These are phyloP conservation scores for Tricladium varicosporioides DNA, from an alignment of 2,329 filamentous ascomycete genomes.

Conservation along the genomic window DNA sequence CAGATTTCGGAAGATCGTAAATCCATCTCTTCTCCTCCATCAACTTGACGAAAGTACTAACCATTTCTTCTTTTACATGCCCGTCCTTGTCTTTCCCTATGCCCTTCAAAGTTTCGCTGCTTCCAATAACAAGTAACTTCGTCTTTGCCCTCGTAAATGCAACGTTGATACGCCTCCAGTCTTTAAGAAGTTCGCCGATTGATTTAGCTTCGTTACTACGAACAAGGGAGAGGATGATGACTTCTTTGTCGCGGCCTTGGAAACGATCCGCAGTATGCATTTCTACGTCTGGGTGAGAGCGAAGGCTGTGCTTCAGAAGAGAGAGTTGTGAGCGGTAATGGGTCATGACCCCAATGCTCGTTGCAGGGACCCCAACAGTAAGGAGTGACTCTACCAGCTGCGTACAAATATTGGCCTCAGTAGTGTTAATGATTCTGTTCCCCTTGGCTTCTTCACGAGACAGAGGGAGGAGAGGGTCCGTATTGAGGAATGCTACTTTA, in stretches of 20 bases:
- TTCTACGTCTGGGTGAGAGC: slow-evolving; percentile 65
- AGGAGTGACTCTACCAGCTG: slow-evolving; percentile 82
- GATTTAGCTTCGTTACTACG: slow-evolving; percentile 77
- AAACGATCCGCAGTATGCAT: slow-evolving; percentile 98
- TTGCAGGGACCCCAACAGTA: slow-evolving; percentile 67
- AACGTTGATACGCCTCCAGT: slow-evolving; percentile 93
- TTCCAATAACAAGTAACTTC: slow-evolving; percentile 87
- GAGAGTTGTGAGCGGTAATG: slow-evolving; percentile 93
- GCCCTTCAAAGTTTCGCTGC: slow-evolving; percentile 66
- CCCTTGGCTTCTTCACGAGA: slow-evolving; percentile 74
- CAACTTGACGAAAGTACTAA: slow-evolving; percentile 71
- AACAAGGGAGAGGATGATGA: slow-evolving; percentile 83
- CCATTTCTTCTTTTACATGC: slow-evolving; percentile 72
- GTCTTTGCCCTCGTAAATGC: slow-evolving; percentile 91
- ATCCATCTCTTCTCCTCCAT: slow-evolving; percentile 81
- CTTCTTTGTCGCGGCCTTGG: slow-evolving; percentile 93
- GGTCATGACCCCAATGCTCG: slow-evolving; percentile 90
- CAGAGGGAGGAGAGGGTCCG: slow-evolving; percentile 65
- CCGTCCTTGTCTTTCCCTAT: slow-evolving; percentile 61
- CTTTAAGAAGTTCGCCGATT: slow-evolving; percentile 88
- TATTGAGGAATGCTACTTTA: slow-evolving; percentile 87
- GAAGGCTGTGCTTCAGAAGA: slow-evolving; percentile 72
- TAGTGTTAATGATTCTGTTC: slow-evolving; percentile 81
- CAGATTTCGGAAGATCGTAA: slow-evolving; percentile 65
- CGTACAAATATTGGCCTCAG: slow-evolving; percentile 74